Evolutionary conservation across 768 basidiomycete species (phyloP).

Genomic region (Clavaria fumosa): DNA sequence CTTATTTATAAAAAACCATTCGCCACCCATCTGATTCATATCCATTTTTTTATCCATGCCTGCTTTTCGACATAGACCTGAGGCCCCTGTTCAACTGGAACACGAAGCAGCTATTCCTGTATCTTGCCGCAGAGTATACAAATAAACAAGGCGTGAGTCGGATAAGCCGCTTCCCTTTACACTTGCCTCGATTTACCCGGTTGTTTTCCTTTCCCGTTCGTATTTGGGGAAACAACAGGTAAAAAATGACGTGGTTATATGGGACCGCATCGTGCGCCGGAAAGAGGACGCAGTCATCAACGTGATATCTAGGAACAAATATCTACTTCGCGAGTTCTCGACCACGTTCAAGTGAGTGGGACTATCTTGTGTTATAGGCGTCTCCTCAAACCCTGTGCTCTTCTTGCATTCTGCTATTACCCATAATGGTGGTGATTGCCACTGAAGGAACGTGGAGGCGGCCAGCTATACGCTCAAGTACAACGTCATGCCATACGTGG

Average conservation of each 20-base stretch:
- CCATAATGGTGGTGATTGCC: too few relatives aligned
- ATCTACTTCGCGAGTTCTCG: slow-evolving; percentile 63
- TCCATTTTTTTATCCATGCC: slow-evolving; percentile 2
- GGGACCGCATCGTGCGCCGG: slow-evolving; percentile 83
- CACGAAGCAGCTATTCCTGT: slow-evolving; percentile 88
- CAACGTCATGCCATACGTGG: slow-evolving; percentile 85
- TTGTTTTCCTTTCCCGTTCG: slow-evolving; percentile 7
- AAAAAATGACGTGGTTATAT: slow-evolving; percentile 69
- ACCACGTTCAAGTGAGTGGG: slow-evolving; percentile 65
- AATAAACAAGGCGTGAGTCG: slow-evolving; percentile 53
- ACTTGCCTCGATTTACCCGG: slow-evolving; percentile 3
- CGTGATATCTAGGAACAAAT: slow-evolving; percentile 63
- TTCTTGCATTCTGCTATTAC: too few relatives aligned
- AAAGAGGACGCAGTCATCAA: slow-evolving; percentile 59
- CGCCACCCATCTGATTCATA: background rate
- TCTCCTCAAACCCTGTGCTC: too few relatives aligned
- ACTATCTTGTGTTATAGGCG: too few relatives aligned
- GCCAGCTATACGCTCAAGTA: slow-evolving; percentile 68
- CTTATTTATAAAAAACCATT: slow-evolving; percentile 7
- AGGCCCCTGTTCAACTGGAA: slow-evolving; percentile 86
- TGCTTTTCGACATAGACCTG: slow-evolving; percentile 36
- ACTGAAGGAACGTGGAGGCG: slow-evolving; percentile 51
- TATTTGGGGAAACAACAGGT: too few relatives aligned
- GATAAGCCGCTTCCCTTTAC: slow-evolving; percentile 2
- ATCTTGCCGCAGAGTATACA: slow-evolving; percentile 72